Conservation (phyloP, 2,329 filamentous ascomycete genomes). For the Pezizomycotina sp. region DNA sequence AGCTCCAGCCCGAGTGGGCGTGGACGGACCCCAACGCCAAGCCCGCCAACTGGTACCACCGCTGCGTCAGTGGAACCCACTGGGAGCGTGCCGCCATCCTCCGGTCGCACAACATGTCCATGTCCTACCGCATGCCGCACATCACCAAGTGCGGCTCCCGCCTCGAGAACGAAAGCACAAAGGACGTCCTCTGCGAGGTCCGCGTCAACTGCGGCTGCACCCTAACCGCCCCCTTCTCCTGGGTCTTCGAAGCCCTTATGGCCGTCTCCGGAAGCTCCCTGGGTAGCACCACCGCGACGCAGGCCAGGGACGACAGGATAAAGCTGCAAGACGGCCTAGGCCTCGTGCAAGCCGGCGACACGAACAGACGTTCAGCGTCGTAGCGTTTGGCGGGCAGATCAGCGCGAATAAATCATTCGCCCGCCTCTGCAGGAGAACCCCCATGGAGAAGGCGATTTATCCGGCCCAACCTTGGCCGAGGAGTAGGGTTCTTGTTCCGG, state of each 20-base stretch:
- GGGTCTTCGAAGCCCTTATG: slow-evolving; percentile 22
- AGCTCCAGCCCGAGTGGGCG: neutral
- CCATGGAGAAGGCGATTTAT: slow-evolving; percentile 5
- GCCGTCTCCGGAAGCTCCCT: slow-evolving; percentile 21
- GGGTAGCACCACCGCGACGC: slow-evolving; percentile 8
- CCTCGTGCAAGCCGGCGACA: slow-evolving; percentile 25
- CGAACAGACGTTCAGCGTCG: slow-evolving; percentile 22
- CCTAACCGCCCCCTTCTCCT: slow-evolving; percentile 22
- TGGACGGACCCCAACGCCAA: slow-evolving; percentile 3
- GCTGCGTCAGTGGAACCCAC: slow-evolving; percentile 16
- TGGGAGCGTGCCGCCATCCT: slow-evolving; percentile 19
- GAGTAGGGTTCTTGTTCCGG: slow-evolving; percentile 23
- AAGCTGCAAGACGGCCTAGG: slow-evolving; percentile 23
- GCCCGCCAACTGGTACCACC: slow-evolving; percentile 1
- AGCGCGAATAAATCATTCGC: slow-evolving; percentile 19
- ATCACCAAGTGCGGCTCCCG: slow-evolving; percentile 21
- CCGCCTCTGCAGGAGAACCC: slow-evolving; percentile 16
- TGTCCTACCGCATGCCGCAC: slow-evolving; percentile 19
- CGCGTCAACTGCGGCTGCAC: slow-evolving; percentile 24
- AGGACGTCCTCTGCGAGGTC: slow-evolving; percentile 22
- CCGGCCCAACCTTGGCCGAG: slow-evolving; percentile 8
- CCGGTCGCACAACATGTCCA: slow-evolving; percentile 23
- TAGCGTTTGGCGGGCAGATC: slow-evolving; percentile 23
- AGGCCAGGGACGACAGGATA: slow-evolving; percentile 21
- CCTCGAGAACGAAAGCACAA: slow-evolving; percentile 22